Evolutionary conservation across 306 rosid species (phyloP), one percentile per base, ranked within the genome.

Genomic region (Mucuna pruriens): DNA sequence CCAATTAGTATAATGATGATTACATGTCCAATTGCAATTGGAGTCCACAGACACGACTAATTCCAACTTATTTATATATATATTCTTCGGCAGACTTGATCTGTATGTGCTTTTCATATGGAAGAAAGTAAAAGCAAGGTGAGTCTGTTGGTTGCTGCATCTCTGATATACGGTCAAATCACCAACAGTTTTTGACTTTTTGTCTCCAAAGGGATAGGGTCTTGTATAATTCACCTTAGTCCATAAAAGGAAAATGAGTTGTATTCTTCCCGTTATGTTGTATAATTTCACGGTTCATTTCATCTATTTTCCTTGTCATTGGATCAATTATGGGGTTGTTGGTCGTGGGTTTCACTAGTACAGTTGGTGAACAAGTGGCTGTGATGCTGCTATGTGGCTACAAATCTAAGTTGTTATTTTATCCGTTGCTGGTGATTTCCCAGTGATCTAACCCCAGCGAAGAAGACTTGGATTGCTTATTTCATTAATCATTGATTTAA

Each of bases 101-200:
- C 29, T 52, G 16, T 75, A 72, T 72, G 86, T 64, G 76, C 72
- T 65, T 54, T 78, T 83, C 16, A 70, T 78, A 39, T 73, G 83
- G 83, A 77, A 83, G 65, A 42, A 54, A 36, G 80, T 42, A 40
- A 83, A 72, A 34, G 22, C 71, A 44, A 15, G 65, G 25, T 9
- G 84, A 68, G 40, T 45, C 46, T 42, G 38, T 39, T 79, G 55
- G 9, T 49, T 78, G 57, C 72, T 48, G 68, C 38, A 64, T 49
- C 64, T 23, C 75, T 77, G 83, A 51, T 54, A 11, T 33, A 42
- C 46, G 38, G 80, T 42, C 76, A 52, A 20, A 72, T 83, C 76
- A 67, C 51, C 15, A 42, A 52, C 62, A 39, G 45, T 72, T 72
- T 78, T 64, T 79, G 80, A 62, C 26, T 7, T n/a, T 64, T 17